Evolutionary conservation across 768 basidiomycete genomes (phyloP).

Genomic region (Amanita jacksonii): DNA sequence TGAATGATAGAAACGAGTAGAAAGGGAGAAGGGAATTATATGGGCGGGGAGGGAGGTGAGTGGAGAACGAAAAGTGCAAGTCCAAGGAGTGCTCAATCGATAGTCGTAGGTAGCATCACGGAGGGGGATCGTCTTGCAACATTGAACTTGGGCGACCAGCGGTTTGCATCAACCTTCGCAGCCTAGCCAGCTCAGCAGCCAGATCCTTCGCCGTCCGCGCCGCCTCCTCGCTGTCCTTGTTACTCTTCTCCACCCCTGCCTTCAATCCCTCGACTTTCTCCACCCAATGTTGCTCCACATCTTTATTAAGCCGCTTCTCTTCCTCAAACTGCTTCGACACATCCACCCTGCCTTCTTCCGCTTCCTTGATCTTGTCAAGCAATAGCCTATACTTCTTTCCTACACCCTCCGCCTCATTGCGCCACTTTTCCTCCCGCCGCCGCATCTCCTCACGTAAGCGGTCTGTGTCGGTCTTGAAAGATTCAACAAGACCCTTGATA

Average conservation of each 20-base stretch:
- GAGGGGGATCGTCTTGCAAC: constrained; percentile 1
- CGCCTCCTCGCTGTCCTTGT: constrained; percentile 47
- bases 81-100: not conserved
- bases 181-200: constrained; percentile 52
- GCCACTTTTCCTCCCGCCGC: constrained; percentile 61
- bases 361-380: constrained; percentile 50
- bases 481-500: constrained; percentile 59
- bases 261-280: constrained; percentile 48
- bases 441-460: constrained; percentile 65
- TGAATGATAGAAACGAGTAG: not conserved
- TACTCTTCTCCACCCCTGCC: constrained; percentile 42
- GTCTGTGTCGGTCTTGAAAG: constrained; percentile 68
- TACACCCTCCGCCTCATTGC: constrained; percentile 55
- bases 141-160: constrained; percentile 23
- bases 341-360: constrained; percentile 34
- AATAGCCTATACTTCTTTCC: constrained; percentile 63
- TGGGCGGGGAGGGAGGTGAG: no score
- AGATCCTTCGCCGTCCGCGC: constrained; percentile 54
- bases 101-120: not conserved
- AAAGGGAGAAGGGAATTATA: not conserved
- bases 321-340: constrained; percentile 43
- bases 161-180: constrained; percentile 65
- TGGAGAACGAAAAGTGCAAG: not conserved
- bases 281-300: constrained; percentile 53
- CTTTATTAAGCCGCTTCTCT: constrained; percentile 37